phyloP scores from a whole-genome alignment of 805 yeast genomes.

The Starmerella riodocensis region DNA sequence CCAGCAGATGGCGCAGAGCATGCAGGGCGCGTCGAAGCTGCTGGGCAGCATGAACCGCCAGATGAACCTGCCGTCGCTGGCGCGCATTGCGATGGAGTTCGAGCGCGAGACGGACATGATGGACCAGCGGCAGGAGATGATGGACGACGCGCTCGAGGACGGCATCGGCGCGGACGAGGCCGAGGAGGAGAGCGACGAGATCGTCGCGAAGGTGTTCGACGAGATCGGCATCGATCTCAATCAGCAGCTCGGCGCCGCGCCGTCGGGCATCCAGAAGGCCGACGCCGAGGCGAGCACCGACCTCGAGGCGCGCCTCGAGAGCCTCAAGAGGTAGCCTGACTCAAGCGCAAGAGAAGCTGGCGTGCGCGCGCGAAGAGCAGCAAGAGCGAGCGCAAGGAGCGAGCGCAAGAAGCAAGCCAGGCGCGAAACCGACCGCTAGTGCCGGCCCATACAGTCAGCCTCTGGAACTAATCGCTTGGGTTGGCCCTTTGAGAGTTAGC shows the following conservation, averaged over 20 bases:
- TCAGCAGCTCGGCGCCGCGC: constrained; percentile 36
- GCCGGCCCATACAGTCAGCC: too few species aligned
- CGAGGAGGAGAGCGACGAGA: constrained; percentile 73
- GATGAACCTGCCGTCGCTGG: constrained; percentile 82
- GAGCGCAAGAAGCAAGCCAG: too few species aligned
- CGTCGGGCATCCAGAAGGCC: constrained; percentile 35
- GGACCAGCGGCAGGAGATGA: constrained; percentile 98
- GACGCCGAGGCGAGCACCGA: constrained; percentile 54
- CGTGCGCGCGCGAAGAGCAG: too few species aligned
- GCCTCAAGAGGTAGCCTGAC: constrained; percentile 43
- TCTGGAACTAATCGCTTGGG: too few species aligned
- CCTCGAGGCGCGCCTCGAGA: constrained; percentile 74
- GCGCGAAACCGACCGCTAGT: too few species aligned
- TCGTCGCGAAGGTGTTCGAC: constrained; percentile 81
- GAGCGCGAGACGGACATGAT: constrained; percentile 87
- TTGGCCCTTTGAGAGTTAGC: too few species aligned
- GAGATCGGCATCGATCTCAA: constrained; percentile 85
- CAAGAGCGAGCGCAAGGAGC: too few species aligned
- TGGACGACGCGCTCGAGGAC: constrained; percentile 96
- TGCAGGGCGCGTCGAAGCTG: constrained; percentile 83
- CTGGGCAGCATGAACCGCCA: constrained; percentile 76
- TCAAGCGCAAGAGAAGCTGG: too few species aligned
- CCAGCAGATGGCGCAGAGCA: constrained; percentile 87
- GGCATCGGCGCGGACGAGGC: constrained; percentile 85
- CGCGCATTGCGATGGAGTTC: constrained; percentile 86